Evolutionary conservation across 2,329 filamentous ascomycete genomes (phyloP).

Genomic region (Ustilaginoidea virens): DNA sequence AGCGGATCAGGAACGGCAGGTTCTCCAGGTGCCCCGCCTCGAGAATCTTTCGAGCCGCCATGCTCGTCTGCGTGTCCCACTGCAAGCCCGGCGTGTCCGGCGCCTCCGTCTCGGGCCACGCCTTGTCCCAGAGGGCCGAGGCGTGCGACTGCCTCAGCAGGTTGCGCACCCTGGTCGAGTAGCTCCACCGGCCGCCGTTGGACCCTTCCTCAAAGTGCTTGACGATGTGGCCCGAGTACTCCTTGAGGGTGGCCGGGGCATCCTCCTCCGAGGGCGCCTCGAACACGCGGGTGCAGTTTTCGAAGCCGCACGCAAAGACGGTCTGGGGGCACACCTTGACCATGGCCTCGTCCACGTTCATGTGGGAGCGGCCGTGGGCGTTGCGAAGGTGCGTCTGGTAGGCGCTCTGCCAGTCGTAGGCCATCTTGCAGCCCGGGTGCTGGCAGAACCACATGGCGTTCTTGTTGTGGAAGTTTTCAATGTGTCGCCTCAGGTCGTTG

Average conservation of each 20-base stretch:
- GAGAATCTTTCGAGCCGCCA: conserved; percentile 25
- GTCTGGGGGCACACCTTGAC: conserved; percentile 28
- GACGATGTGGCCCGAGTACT: conserved; percentile 30
- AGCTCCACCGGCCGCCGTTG: conserved; percentile 26
- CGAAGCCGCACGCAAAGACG: conserved; percentile 33
- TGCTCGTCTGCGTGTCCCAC: conserved; percentile 27
- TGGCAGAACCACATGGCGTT: conserved; percentile 31
- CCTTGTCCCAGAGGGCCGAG: conserved; percentile 20
- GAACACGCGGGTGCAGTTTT: conserved; percentile 26
- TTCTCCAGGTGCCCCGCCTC: conserved; percentile 29
- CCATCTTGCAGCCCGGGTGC: conserved; percentile 25
- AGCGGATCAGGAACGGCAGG: conserved; percentile 21
- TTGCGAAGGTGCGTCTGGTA: conserved; percentile 31
- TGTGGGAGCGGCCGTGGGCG: conserved; percentile 25
- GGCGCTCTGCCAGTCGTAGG: conserved; percentile 31
- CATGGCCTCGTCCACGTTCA: conserved; percentile 25
- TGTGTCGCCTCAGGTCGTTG: conserved; percentile 32
- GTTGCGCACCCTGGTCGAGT: conserved; percentile 28
- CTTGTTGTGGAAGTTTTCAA: conserved; percentile 31
- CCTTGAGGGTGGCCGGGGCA: conserved; percentile 22
- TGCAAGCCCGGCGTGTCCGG: conserved; percentile 17
- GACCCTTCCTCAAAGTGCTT: conserved; percentile 30
- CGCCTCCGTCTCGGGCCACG: conserved; percentile 20
- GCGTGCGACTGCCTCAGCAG: conserved; percentile 24
- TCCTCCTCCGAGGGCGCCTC: conserved; percentile 25